phyloP scores from a whole-genome alignment of 176 grass and related monocot species.

The Pharus latifolius region DNA sequence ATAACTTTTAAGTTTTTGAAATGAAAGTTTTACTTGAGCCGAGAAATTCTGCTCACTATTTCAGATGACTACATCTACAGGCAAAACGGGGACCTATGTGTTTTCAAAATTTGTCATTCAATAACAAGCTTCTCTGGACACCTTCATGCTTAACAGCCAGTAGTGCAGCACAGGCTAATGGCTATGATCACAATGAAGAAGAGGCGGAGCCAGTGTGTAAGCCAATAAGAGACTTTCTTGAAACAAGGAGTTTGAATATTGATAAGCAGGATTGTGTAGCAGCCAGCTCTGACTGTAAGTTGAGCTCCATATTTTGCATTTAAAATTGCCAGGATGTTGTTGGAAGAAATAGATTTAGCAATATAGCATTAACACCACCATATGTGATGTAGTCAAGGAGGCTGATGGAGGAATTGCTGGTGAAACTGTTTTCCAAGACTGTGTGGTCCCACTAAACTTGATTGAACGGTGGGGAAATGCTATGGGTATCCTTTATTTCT shows the following conservation, averaged over 20 bases:
- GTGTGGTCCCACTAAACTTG: conserved; percentile 61
- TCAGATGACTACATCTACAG: conserved; percentile 28
- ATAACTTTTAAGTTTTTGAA: not conserved
- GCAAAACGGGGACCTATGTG: conserved; percentile 58
- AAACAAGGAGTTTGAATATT: conserved; percentile 6
- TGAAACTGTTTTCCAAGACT: conserved; percentile 22
- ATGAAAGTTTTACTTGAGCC: not conserved
- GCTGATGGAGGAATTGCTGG: conserved; percentile 17
- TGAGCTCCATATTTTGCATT: conserved; percentile 2
- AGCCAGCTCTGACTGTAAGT: not conserved
- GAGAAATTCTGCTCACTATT: not conserved
- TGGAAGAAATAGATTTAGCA: not conserved
- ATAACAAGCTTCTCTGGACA: conserved; percentile 48
- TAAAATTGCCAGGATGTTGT: not conserved
- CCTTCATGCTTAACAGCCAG: conserved; percentile 21
- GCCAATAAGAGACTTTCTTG: conserved; percentile 56
- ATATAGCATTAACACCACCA: not conserved
- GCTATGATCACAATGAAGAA: conserved; percentile 15
- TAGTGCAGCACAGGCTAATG: not conserved
- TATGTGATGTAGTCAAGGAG: conserved; percentile 26
- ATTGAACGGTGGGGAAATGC: conserved; percentile 92
- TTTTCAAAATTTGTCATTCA: conserved; percentile 46
- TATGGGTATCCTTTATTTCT: conserved; percentile 78
- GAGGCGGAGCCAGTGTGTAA: conserved; percentile 36
- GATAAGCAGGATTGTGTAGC: not conserved